Conservation (phyloP, 192 early-diverging fungal genomes). For the Podila horticola region DNA sequence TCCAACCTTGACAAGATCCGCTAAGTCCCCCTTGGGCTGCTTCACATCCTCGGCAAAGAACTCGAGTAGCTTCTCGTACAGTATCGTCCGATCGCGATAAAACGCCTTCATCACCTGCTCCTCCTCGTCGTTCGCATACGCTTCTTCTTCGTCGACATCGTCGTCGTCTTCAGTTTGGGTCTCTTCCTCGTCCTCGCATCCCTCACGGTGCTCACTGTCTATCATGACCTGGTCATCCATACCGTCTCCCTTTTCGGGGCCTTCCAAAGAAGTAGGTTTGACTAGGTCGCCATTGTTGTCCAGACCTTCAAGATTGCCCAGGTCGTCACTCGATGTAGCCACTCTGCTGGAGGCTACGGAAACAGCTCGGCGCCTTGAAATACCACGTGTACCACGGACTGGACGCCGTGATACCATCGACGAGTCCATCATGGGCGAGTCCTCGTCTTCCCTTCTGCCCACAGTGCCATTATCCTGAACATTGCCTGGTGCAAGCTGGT, state of each 20-base stretch:
- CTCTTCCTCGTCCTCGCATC: constrained; percentile 13
- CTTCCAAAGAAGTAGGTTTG: neutral
- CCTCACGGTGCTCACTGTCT: neutral
- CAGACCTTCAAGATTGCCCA: constrained; percentile 3
- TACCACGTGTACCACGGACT: neutral
- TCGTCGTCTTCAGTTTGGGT: constrained; percentile 4
- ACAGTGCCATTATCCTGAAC: neutral
- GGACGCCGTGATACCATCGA: neutral
- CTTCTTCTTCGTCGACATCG: neutral
- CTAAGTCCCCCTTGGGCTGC: constrained; percentile 77
- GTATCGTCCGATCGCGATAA: constrained; percentile 60
- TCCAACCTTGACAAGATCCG: constrained; percentile 70
- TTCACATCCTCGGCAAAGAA: constrained; percentile 82
- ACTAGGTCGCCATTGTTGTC: constrained; percentile 30
- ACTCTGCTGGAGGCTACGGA: neutral
- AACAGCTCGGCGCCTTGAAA: no score
- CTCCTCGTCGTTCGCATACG: neutral
- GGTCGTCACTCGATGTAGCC: neutral
- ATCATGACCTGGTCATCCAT: neutral
- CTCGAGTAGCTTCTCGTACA: constrained; percentile 77
- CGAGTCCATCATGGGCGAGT: constrained; percentile 14
- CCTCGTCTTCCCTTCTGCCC: constrained; percentile 11
- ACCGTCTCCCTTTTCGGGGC: neutral
- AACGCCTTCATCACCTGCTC: constrained; percentile 7
- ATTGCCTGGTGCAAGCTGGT: neutral